Evolutionary conservation across 176 grass and related monocot species (phyloP).

Genomic region (Hordeum marinum): DNA sequence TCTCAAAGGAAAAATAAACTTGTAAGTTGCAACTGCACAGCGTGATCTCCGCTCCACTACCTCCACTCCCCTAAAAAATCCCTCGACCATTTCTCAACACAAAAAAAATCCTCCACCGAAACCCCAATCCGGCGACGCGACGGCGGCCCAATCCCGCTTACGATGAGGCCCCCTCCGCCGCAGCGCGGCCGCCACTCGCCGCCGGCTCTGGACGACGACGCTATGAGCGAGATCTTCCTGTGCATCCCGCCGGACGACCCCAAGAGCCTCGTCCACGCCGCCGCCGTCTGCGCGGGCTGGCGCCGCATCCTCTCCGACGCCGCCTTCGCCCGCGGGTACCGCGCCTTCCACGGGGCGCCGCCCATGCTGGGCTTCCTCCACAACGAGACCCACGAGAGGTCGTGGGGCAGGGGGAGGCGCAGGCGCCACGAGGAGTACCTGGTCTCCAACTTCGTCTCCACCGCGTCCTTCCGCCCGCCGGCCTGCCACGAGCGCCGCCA

Average conservation of each 20-base stretch:
- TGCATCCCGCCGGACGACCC: neutral
- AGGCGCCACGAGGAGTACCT: neutral
- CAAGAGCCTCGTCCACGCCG: neutral
- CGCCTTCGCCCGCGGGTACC: neutral
- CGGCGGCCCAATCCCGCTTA: neutral
- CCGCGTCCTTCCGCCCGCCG: neutral
- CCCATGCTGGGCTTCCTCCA: conserved; percentile 5
- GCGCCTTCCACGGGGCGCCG: neutral
- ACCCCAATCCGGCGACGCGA: neutral
- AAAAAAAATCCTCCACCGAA: neutral
- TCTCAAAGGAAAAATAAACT: too few species aligned
- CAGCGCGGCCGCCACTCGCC: too few species aligned
- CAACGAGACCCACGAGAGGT: neutral
- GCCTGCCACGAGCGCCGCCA: neutral
- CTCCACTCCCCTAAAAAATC: neutral
- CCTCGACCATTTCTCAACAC: too few species aligned
- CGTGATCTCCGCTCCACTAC: too few species aligned
- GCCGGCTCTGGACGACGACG: neutral
- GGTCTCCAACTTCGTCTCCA: neutral
- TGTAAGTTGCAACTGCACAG: too few species aligned
- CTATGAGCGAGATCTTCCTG: neutral
- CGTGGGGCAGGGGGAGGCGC: neutral
- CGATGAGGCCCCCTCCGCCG: neutral
- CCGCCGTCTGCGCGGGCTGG: neutral
- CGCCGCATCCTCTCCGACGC: neutral